Evolutionary conservation across 306 rosid genomes (phyloP), one percentile per base, ranked within the genome.

Genomic region (Vigna angularis): DNA sequence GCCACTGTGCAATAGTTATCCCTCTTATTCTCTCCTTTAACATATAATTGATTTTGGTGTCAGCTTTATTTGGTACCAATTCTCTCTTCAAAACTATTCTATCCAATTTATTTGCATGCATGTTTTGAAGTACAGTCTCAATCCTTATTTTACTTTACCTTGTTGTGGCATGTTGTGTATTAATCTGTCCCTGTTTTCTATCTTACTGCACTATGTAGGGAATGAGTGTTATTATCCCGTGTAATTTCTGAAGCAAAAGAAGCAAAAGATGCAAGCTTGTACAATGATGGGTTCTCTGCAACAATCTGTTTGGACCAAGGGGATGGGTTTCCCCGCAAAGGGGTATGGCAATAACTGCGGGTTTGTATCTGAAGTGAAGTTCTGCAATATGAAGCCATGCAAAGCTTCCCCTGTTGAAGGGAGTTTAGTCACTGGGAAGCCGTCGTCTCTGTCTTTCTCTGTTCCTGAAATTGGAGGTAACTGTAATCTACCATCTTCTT

Each of bases 401-500:
- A 89, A 78, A 73, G 81, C 89, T 59, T 88, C 83, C 26, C 76
- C 61, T 59, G 77, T 83, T 63, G 84, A 79, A 85, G 94, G 86
- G 75, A 82, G 87, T 79, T 44, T 89, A 74, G 88, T 83, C 66
- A 68, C 89, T 28, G 98, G 93, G 72, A 85, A 49, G 16, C 74
- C 89, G 66, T 77, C 93, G 26, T 73, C 94, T 49, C 62, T 70
- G n/a, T 73, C 87, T 20, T 78, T 75, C 61, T 38, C 88, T 58
- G 89, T 55, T 66, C 89, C 92, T 61, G 83, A 86, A 84, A 85
- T 82, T 83, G 89, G 89, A 82, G 96, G 97, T 93, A 83, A 61
- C 40, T 45, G 8, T 34, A 66, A 20, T 36, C 18, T 30, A 59
- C 57, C 59, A 45, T 52, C 28, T 79, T 24, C 5, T 59, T 59